Evolutionary conservation across 176 grass and related monocot species (phyloP), one percentile per base, ranked within the genome.

Genomic region (Coix lacrymajobi): DNA sequence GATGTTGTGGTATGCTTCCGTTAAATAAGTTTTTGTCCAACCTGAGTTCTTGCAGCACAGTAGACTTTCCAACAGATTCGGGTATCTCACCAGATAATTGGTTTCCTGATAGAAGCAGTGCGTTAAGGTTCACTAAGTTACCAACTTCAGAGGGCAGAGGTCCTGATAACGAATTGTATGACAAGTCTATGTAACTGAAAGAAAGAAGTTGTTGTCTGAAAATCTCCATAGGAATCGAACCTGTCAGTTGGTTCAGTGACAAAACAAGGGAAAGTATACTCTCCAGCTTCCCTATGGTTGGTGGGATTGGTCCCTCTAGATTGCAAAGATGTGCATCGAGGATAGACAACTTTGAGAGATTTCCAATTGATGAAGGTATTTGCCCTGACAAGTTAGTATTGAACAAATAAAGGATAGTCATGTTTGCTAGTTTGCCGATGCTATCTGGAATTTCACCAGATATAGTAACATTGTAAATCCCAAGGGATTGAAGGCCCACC

Each of bases 11-110:
- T 79, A 92, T 89, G 62, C 19, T 48, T 71, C 83, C 79, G 0
- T 75, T 29, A 14, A 92, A 80, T 4, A n/a, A 81, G 66, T 92
- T 95, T 0, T 16, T 30, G 31, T 78, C 88, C 57, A 95, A 3
- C 51, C 10, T 6, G 8, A 90, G 67, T 1, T 1, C 17, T 67
- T 84, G 20, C 8, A 95, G 40, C n/a, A 77, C 38, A 3, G 8
- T 34, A 7, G 87, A 89, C 4, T 79, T 37, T 0, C 63, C 76
- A 15, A 85, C 66, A 9, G n/a, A 60, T 1, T 54, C 33, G 8
- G 89, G 87, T 71, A 92, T 87, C 20, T 78, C 0, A 1, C 77
- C 76, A 1, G 77, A 69, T 7, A 93, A 12, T 9, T 79, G 62
- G 29, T 93, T 93, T 22, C 61, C 66, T 9, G 66, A 88, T 16